A percentile compares a stretch with the other conserved stretches of the same genome.
Conservation (phyloP, 805 yeast species). For the Ogataea populi-albae region DNA sequence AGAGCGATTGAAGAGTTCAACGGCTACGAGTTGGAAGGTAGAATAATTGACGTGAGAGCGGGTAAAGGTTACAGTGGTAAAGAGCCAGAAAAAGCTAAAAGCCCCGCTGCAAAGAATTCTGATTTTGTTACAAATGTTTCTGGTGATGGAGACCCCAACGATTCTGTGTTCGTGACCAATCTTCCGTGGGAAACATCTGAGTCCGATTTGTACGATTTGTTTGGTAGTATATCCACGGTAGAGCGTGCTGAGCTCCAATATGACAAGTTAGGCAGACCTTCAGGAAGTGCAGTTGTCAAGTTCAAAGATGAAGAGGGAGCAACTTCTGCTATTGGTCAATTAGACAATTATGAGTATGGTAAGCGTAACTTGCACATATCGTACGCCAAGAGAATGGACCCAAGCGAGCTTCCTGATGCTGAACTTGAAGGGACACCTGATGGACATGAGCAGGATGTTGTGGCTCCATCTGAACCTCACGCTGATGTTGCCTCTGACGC, state of each 20-base stretch:
- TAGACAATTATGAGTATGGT: constrained; percentile 82
- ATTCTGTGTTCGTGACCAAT: constrained; percentile 66
- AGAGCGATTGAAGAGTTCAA: constrained; percentile 68
- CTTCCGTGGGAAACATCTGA: constrained; percentile 88
- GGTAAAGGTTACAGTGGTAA: constrained; percentile 44
- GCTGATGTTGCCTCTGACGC: constrained; percentile 1
- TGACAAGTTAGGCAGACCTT: constrained; percentile 59
- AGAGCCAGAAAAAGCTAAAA: constrained; percentile 20
- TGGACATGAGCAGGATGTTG: constrained; percentile 4
- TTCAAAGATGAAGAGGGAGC: constrained; percentile 68
- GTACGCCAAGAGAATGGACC: constrained; percentile 48
- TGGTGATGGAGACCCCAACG: constrained; percentile 60
- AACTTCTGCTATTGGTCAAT: constrained; percentile 66
- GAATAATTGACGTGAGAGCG: constrained; percentile 74
- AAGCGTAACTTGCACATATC: constrained; percentile 68
- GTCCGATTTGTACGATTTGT: constrained; percentile 79
- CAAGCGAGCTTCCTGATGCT: neutral
- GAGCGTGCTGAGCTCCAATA: constrained; percentile 72
- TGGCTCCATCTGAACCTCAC: constrained; percentile 5
- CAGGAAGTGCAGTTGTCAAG: constrained; percentile 84
- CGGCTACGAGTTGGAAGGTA: constrained; percentile 71
- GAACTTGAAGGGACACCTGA: neutral
- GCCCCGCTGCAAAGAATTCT: constrained; percentile 36
- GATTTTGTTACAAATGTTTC: constrained; percentile 65
- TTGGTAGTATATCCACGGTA: constrained; percentile 79